Base-by-base conservation (phyloP, 257 asterid genomes). In the Nicotiana otophora region DNA sequence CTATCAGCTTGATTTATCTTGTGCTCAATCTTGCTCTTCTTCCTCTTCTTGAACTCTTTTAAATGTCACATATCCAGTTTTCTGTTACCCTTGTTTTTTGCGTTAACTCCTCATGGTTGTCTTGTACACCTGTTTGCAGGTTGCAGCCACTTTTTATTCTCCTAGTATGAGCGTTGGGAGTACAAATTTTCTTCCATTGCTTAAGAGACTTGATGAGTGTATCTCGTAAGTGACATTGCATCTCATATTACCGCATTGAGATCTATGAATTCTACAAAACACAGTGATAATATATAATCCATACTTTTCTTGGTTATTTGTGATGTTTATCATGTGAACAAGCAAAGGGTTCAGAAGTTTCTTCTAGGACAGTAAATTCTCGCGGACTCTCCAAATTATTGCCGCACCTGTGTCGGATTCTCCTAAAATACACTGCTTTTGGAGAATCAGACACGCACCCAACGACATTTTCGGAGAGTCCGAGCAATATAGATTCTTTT, bases 191-290 rank as follows among this genome's bases (percentile, higher is more conserved):
- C 98, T 96, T 72, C 99, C 97, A 48, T 82, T 96, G 87, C 97
- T 96, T 83, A 96, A 92, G 86, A 91, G 95, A 84, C 97, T 96
- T 75, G 99, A 96, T 70, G 98, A 94, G 87, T 91, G 98, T 91
- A 94, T 96, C 84, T 86, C 94, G 98, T 96, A 90, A 93, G 99
- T 91, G 84, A 81, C 80, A 48, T 48, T 74, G 28, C 62, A 48
- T 74, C n/a, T 74, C 79, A 74, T 74, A 48, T 74, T 46, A 74
- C 16, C 26, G 42, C 61, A 42, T 48, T 74, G 80, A 74, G 51
- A 74, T 48, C 20, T 23, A 14, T 74, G 62, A 26, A 74, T 74
- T 23, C 51, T 48, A 48, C 39, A 15, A 48, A 48, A 60, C 80
- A 48, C 36, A 23, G 62, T 6, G 26, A 20, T 70, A 60, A 42